Evolutionary conservation across 805 yeast genomes (phyloP).

Genomic region (Lipomyces starkeyi): DNA sequence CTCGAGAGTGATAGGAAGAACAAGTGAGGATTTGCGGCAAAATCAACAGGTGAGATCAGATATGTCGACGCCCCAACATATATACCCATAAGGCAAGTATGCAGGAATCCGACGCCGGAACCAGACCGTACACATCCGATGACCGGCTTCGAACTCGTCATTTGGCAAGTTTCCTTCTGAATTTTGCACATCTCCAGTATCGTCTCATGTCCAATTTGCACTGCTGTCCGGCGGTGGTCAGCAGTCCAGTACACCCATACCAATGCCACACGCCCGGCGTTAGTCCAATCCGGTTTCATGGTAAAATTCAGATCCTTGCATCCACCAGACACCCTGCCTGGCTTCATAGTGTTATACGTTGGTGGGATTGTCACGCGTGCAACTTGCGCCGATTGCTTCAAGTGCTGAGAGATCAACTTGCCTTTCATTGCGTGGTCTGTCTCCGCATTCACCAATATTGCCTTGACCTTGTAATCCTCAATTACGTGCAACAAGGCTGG

Average conservation of each 20-base stretch:
- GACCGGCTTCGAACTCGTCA: conserved; percentile 71
- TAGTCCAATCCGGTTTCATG: conserved; percentile 41
- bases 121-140: conserved; percentile 88
- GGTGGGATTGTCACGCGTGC: conserved; percentile 53
- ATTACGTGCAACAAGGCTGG: conserved; percentile 67
- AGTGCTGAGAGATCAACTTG: conserved; percentile 64
- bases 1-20: conserved; percentile 75
- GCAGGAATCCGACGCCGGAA: conserved; percentile 85
- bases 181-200: conserved; percentile 83
- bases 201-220: conserved; percentile 61
- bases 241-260: conserved; percentile 75
- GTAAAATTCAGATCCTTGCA: conserved; percentile 40
- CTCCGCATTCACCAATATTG: conserved; percentile 78
- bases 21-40: conserved; percentile 71
- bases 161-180: conserved; percentile 88
- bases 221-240: conserved; percentile 70
- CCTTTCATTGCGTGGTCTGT: conserved; percentile 71
- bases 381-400: conserved; percentile 53
- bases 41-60: conserved; percentile 77
- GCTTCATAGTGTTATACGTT: conserved; percentile 69
- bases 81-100: conserved; percentile 81
- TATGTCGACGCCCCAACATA: conserved; percentile 87
- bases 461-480: conserved; percentile 71
- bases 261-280: conserved; percentile 56
- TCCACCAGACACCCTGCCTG: conserved; percentile 48